Evolutionary conservation across 192 early-diverging fungal genomes (phyloP).

Genomic region (Mycoemilia scoparia): DNA sequence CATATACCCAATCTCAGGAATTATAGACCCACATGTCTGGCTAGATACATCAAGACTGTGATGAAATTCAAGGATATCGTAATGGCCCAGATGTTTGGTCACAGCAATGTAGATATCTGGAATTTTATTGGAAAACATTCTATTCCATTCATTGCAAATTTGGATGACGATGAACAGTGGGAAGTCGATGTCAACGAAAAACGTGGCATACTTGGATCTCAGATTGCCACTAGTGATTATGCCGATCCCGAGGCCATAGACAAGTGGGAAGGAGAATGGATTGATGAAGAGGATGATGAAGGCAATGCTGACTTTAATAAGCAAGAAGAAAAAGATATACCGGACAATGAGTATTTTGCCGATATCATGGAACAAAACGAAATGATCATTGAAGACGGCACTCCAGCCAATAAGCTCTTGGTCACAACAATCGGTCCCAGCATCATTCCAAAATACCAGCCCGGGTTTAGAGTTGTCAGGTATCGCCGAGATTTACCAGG

Average conservation of each 20-base stretch:
- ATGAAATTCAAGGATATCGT: constrained; percentile 10
- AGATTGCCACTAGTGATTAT: no score
- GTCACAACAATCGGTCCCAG: constrained; percentile 37
- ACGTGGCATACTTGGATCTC: no score
- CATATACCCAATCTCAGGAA: constrained; percentile 35
- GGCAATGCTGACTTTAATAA: no score
- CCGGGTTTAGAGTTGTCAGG: constrained; percentile 38
- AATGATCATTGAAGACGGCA: no score
- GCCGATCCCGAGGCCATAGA: no score
- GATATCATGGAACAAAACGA: no score
- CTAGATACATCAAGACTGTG: constrained; percentile 26
- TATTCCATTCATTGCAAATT: background rate
- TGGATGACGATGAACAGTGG: constrained; percentile 14
- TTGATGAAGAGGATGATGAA: no score
- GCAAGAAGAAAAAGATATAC: no score
- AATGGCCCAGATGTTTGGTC: constrained; percentile 60
- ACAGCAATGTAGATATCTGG: constrained; percentile 56
- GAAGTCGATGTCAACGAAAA: constrained; percentile 16
- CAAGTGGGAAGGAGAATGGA: no score
- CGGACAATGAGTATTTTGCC: no score
- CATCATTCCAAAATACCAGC: constrained; percentile 43
- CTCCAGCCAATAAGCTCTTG: no score
- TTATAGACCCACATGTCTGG: constrained; percentile 32
- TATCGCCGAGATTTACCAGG: constrained; percentile 13
- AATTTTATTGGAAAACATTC: constrained; percentile 32